Evolutionary conservation across 2,329 filamentous ascomycete genomes (phyloP).

Genomic region (Paecilomyces sp.): DNA sequence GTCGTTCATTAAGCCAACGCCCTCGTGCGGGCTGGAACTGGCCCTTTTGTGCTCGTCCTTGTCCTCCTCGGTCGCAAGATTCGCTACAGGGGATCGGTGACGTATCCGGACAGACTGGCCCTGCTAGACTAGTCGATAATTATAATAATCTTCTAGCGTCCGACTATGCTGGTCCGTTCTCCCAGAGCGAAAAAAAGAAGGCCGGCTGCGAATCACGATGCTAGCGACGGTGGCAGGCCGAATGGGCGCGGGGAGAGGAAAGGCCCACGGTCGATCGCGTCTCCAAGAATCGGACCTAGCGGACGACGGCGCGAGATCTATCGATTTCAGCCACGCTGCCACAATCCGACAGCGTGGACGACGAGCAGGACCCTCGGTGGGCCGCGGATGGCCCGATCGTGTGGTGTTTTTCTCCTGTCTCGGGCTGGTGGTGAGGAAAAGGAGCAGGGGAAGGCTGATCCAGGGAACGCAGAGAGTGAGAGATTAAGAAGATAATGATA

Average conservation of each 20-base stretch:
- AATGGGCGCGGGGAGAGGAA: background rate
- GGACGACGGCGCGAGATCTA: constrained; percentile 1
- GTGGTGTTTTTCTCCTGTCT: background rate
- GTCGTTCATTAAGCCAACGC: background rate
- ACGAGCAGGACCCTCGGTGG: background rate
- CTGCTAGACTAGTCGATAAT: background rate
- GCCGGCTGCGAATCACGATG: background rate
- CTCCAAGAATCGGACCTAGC: background rate
- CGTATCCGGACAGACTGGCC: background rate
- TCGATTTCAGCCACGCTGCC: background rate
- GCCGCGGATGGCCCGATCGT: background rate
- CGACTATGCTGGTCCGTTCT: background rate
- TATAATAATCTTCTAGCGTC: background rate
- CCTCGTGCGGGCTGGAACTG: background rate
- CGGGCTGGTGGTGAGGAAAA: background rate
- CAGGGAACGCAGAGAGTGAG: background rate
- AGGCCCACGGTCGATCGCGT: background rate
- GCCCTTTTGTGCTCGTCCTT: background rate
- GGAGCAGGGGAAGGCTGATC: background rate
- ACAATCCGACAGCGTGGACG: background rate
- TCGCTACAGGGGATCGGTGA: background rate
- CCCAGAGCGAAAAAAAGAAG: background rate
- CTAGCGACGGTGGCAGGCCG: background rate
- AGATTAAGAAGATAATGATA: too few relatives aligned
- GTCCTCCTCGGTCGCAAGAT: background rate